These are phyloP conservation scores for Xylaria grammica DNA, from an alignment of 495 filamentous ascomycete genomes.

Conservation along the genomic window DNA sequence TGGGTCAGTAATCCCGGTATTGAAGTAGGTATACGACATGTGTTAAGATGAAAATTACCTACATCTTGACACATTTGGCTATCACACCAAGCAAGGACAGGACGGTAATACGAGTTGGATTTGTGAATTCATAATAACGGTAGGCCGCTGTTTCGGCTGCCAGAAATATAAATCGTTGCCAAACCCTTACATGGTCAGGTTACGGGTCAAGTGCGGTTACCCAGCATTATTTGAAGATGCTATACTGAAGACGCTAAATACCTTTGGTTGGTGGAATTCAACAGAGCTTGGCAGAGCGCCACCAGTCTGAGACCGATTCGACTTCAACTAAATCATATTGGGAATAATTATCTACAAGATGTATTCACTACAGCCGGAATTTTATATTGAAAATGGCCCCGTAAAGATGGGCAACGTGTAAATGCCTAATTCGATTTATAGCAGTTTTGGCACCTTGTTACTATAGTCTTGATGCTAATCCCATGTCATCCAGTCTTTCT, in stretches of 20 bases:
- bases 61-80: neutral
- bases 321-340: too few relatives aligned
- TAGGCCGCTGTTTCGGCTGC: neutral
- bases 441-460: neutral
- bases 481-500: conserved; percentile 24
- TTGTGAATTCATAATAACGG: neutral
- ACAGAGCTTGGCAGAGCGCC: neutral
- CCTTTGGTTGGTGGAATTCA: neutral
- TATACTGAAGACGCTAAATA: neutral
- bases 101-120: neutral
- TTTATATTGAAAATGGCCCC: too few relatives aligned
- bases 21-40: neutral
- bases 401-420: too few relatives aligned
- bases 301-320: neutral
- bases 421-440: neutral
- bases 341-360: too few relatives aligned
- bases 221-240: too few relatives aligned
- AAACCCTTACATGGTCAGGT: too few relatives aligned
- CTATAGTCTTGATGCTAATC: too few relatives aligned
- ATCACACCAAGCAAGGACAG: neutral
- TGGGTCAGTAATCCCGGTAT: neutral
- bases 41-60: neutral
- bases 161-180: too few relatives aligned
- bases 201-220: too few relatives aligned
- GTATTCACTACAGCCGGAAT: too few relatives aligned